These are phyloP conservation scores for Agaricus bisporus DNA, from an alignment of 768 basidiomycete species.

Conservation along the genomic window DNA sequence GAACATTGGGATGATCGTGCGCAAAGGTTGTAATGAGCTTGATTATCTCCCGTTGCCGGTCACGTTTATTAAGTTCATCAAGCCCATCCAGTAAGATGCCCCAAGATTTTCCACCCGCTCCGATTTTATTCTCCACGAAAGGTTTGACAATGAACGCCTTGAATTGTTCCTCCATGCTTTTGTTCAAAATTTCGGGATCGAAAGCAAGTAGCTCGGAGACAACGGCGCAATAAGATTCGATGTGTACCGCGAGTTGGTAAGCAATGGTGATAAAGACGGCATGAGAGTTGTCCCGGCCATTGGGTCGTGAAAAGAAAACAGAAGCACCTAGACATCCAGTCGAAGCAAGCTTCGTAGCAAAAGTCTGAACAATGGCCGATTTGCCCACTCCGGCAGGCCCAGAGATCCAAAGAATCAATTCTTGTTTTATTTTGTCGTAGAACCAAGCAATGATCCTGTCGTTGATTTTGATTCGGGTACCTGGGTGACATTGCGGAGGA, in stretches of 20 bases:
- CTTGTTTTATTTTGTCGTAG: background rate
- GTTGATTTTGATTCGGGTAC: background rate
- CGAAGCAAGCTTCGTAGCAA: background rate
- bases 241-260: background rate
- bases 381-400: conserved; percentile 10
- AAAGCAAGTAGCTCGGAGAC: background rate
- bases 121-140: background rate
- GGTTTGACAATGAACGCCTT: background rate
- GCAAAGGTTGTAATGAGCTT: background rate
- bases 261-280: background rate
- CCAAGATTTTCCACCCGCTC: background rate
- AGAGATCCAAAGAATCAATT: background rate
- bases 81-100: background rate
- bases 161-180: background rate
- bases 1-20: background rate
- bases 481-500: background rate
- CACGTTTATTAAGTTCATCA: background rate
- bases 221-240: background rate
- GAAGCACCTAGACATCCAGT: background rate
- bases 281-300: background rate
- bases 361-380: background rate
- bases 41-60: background rate
- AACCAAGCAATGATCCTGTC: background rate
- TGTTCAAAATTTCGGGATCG: background rate
- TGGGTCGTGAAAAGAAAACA: conserved; percentile 4